phyloP scores from a whole-genome alignment of 306 rosid genomes.

The Quercus agrifolia region DNA sequence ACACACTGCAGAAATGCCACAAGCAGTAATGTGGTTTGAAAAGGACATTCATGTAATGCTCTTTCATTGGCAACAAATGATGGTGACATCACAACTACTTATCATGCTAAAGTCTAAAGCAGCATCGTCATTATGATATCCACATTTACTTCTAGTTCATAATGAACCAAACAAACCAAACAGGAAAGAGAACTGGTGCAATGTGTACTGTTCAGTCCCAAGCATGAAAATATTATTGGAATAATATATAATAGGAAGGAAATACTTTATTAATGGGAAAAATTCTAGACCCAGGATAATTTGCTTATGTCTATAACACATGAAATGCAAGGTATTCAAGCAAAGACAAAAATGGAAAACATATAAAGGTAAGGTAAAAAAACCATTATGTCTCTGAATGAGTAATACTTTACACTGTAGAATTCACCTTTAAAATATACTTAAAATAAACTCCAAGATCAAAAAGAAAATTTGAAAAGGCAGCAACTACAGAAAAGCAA shows the following conservation, averaged over 20 bases:
- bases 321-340: neutral
- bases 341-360: neutral
- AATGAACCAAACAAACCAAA: constrained; percentile 16
- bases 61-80: constrained; percentile 34
- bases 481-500: constrained; percentile 25
- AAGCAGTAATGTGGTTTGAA: constrained; percentile 35
- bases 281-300: neutral
- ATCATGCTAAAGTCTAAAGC: constrained; percentile 56
- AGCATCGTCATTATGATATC: constrained; percentile 28
- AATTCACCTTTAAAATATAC: constrained; percentile 33
- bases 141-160: constrained; percentile 29
- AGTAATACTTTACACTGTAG: constrained; percentile 39
- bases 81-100: constrained; percentile 75
- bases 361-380: constrained; percentile 5
- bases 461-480: constrained; percentile 16
- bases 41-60: constrained; percentile 34
- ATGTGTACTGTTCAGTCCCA: neutral
- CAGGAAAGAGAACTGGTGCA: neutral
- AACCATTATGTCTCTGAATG: neutral
- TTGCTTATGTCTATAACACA: neutral
- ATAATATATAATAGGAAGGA: constrained; percentile 3
- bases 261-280: neutral
- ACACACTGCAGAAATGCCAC: constrained; percentile 18
- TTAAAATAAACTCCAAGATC: neutral
- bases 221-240: neutral